Base-by-base conservation (phyloP, 495 filamentous ascomycete species). In the Aspergillus ostianus region DNA sequence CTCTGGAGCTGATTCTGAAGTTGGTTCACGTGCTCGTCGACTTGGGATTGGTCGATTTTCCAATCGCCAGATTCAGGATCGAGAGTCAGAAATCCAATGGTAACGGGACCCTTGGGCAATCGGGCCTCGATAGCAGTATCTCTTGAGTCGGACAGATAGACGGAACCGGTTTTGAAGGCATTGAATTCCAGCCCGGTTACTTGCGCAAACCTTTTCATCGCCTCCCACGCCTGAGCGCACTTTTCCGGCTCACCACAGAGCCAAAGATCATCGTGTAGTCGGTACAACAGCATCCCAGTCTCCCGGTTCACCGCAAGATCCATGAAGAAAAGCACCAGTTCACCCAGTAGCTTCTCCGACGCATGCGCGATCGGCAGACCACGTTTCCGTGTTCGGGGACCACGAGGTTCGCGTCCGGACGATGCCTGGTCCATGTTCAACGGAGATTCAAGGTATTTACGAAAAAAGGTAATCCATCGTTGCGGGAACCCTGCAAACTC, bases 231-330 rank as follows among this genome's bases (percentile, higher is more conserved):
- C 27, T 71, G 76, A 6, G 76, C 78, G 32, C 79, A 79, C 6
- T 69, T 72, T 0, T 67, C 60, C 7, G 83, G 79, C n/a, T 80
- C 72, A 0, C 70, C 68, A 8, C 78, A 85, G 45, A 86, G 77
- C 85, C 85, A 87, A 49, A 86, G 72, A 55, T 87, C 84, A 56
- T 86, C 84, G 60, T 85, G 78, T 51, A 85, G 74, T 12, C 83
- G 79, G 63, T 81, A 81, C 41, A 86, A 64, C 21, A 80, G 70
- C 21, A 82, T 72, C 6, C 77, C 68, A 0, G 85, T 79, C 0
- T 67, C 65, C 44, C 82, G 76, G 59, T 85, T 86, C 21, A 88
- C 77, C 0, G 83, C 68, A 47, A 81, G 80, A 61, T 88, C 85
- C 57, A 87, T 73, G 59, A 79, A 82, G 67, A 86, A 87, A 2